These are phyloP conservation scores for Camellia lanceoleosa DNA, from an alignment of 148 eudicot genomes.

Conservation along the genomic window DNA sequence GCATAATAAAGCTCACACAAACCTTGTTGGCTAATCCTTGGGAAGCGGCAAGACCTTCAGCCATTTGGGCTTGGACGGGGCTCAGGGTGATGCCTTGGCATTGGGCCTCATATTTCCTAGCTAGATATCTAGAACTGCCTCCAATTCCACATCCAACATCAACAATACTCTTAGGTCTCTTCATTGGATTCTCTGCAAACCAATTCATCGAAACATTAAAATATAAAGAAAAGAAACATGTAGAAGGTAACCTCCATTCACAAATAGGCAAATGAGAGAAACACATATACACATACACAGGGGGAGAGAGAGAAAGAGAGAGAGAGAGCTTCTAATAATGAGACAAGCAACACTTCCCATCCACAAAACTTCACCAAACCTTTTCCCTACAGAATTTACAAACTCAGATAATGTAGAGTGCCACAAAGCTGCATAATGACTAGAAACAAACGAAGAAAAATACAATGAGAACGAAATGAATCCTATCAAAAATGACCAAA, in stretches of 20 bases:
- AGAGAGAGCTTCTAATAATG: background rate
- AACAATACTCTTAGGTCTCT: slow-evolving; percentile 50
- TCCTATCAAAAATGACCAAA: background rate
- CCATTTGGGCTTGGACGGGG: slow-evolving; percentile 81
- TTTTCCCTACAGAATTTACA: background rate
- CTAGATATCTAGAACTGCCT: slow-evolving; percentile 82
- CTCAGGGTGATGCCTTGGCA: slow-evolving; percentile 76
- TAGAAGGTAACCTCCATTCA: background rate
- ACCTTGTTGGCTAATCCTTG: slow-evolving; percentile 84
- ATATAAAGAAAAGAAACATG: background rate
- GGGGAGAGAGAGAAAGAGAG: background rate
- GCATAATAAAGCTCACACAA: background rate
- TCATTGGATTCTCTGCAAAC: slow-evolving; percentile 54
- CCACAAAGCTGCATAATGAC: background rate
- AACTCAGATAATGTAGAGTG: background rate
- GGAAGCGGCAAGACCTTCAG: slow-evolving; percentile 75
- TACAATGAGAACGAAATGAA: background rate
- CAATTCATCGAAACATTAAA: background rate
- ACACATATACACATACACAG: too few species aligned
- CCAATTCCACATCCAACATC: slow-evolving; percentile 97
- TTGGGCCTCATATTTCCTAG: slow-evolving; percentile 60
- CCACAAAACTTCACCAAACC: background rate
- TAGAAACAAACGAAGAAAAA: background rate
- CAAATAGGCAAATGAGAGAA: background rate
- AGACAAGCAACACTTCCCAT: background rate